A percentile compares a stretch with the other conserved stretches of the same genome.
phyloP scores from a whole-genome alignment of 2,329 filamentous ascomycete species.

The Calycina marina region DNA sequence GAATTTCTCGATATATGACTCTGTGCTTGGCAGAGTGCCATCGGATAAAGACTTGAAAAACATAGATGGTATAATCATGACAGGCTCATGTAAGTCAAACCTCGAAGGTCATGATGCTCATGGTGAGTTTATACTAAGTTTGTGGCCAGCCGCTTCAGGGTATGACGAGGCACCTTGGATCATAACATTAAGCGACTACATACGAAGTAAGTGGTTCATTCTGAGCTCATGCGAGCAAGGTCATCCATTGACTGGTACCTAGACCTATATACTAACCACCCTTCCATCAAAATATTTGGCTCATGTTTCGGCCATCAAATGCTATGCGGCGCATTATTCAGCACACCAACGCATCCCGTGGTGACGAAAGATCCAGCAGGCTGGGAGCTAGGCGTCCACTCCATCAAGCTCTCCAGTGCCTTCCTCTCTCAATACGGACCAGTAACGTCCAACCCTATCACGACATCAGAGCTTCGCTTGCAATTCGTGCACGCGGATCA shows the following conservation, averaged over 20 bases:
- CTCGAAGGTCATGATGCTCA: no score
- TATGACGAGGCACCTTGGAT: constrained; percentile 11
- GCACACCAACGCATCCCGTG: constrained; percentile 4
- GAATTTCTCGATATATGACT: constrained; percentile 24
- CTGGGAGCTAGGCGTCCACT: constrained; percentile 22
- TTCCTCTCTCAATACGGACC: constrained; percentile 13
- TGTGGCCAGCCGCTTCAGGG: constrained; percentile 6
- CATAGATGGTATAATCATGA: constrained; percentile 26
- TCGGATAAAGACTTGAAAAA: constrained; percentile 11
- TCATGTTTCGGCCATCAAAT: constrained; percentile 31
- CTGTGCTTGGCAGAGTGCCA: constrained; percentile 24
- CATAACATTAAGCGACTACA: no score
- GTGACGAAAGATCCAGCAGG: constrained; percentile 14
- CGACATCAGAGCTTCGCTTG: constrained; percentile 18
- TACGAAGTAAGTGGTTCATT: no score
- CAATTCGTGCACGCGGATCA: constrained; percentile 27
- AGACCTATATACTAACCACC: constrained; percentile 18
- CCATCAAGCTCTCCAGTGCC: constrained; percentile 13
- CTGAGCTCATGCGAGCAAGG: no score
- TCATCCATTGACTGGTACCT: no score
- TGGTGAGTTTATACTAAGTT: not conserved
- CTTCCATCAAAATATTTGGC: constrained; percentile 26
- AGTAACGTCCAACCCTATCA: constrained; percentile 4
- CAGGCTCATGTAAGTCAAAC: constrained; percentile 22
- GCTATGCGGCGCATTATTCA: constrained; percentile 25